phyloP scores from a whole-genome alignment of 768 basidiomycete species.

The Sarcomyxa edulis region DNA sequence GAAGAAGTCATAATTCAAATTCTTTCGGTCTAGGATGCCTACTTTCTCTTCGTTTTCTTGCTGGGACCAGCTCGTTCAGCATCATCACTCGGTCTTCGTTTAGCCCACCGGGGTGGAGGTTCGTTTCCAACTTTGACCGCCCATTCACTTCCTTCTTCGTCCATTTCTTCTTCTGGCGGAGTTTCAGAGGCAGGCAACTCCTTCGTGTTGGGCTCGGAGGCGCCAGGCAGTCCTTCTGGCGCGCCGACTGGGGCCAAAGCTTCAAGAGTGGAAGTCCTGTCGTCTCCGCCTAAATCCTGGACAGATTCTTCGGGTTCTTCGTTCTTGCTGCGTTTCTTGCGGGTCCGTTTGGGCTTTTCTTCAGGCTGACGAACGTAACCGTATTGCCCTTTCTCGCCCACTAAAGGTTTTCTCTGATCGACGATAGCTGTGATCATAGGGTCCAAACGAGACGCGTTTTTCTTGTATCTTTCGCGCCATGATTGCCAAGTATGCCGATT shows the following conservation, averaged over 20 bases:
- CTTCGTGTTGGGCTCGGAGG: constrained; percentile 10
- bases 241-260: constrained; percentile 13
- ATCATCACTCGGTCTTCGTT: constrained; percentile 45
- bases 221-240: constrained; percentile 9
- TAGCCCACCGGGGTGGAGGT: constrained; percentile 66
- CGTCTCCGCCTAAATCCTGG: too few relatives aligned
- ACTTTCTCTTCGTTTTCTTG: constrained; percentile 44
- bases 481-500: constrained; percentile 85
- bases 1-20: too few relatives aligned
- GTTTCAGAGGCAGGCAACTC: constrained; percentile 19
- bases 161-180: constrained; percentile 64
- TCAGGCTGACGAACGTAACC: constrained; percentile 76
- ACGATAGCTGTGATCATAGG: constrained; percentile 59
- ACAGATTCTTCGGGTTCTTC: constrained; percentile 16
- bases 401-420: constrained; percentile 59
- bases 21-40: too few relatives aligned
- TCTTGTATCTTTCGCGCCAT: constrained; percentile 87
- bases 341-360: constrained; percentile 54
- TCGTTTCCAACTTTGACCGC: constrained; percentile 55
- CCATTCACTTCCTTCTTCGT: constrained; percentile 65
- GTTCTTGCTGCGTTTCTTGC: constrained; percentile 41
- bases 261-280: constrained; percentile 11
- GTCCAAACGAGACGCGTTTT: constrained; percentile 68
- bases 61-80: constrained; percentile 21
- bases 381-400: constrained; percentile 78